These are phyloP conservation scores for Neurospora sp. DNA, from an alignment of 495 filamentous ascomycete genomes.

Conservation along the genomic window DNA sequence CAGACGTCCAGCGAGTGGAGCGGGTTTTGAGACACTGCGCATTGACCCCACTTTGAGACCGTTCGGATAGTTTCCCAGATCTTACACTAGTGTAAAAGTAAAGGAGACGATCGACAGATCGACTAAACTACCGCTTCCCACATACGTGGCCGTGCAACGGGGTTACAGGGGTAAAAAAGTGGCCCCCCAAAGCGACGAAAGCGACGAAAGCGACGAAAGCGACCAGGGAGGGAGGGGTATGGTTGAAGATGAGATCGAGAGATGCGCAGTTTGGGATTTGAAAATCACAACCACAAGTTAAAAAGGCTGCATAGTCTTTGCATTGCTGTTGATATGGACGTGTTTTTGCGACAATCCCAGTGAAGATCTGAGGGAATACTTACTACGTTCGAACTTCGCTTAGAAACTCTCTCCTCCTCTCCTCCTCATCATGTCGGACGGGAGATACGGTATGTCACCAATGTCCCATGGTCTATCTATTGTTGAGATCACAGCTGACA, in stretches of 20 bases:
- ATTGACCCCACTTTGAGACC: too few relatives aligned
- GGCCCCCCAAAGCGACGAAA: too few relatives aligned
- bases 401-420: background rate
- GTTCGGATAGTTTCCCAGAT: too few relatives aligned
- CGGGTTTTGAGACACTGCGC: too few relatives aligned
- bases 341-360: background rate
- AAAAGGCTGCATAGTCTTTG: background rate
- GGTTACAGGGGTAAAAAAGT: too few relatives aligned
- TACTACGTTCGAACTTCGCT: background rate
- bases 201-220: too few relatives aligned
- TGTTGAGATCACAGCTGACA: background rate
- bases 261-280: background rate
- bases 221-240: background rate
- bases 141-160: too few relatives aligned
- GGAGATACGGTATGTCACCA: conserved; percentile 1
- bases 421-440: conserved; percentile 2
- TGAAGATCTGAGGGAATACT: background rate
- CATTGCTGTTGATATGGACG: background rate
- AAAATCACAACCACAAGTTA: background rate
- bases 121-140: too few relatives aligned
- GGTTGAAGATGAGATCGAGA: background rate
- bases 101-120: too few relatives aligned
- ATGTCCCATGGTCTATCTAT: background rate
- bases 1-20: too few relatives aligned
- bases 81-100: too few relatives aligned